Conservation (phyloP, 2,329 filamentous ascomycete genomes). For the Zasmidium cellare region DNA sequence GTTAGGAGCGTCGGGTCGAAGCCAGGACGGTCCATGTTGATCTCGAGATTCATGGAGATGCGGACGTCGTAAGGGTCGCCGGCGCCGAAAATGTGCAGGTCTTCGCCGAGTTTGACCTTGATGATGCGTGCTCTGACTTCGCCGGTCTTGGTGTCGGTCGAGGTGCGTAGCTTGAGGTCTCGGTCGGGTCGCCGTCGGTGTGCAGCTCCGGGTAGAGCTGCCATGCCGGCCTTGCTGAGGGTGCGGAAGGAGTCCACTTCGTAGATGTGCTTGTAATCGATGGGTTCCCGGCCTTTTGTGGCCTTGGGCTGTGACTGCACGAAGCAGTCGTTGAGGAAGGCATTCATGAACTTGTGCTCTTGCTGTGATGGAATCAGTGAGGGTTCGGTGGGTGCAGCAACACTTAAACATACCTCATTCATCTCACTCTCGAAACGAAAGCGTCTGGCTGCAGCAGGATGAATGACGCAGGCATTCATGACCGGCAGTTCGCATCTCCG, state of each 20-base stretch:
- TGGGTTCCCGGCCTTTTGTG: conserved; percentile 53
- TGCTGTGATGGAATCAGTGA: conserved; percentile 55
- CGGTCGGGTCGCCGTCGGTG: conserved; percentile 44
- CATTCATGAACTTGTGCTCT: conserved; percentile 82
- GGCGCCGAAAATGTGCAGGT: conserved; percentile 85
- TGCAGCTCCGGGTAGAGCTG: conserved; percentile 56
- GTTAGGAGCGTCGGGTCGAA: conserved; percentile 61
- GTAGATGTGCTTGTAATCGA: conserved; percentile 78
- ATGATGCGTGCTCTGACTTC: conserved; percentile 76
- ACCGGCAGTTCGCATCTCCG: conserved; percentile 68
- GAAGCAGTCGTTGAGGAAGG: conserved; percentile 74
- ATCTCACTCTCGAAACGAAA: conserved; percentile 81
- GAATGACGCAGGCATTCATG: conserved; percentile 69
- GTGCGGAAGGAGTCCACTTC: conserved; percentile 85
- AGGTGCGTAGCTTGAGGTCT: conserved; percentile 63
- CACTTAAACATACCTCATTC: conserved; percentile 67
- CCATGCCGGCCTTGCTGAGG: conserved; percentile 61
- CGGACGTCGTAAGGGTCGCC: conserved; percentile 80
- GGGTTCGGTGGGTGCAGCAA: too few relatives aligned
- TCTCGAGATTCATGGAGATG: conserved; percentile 92
- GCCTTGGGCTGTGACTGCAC: neutral
- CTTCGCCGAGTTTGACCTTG: conserved; percentile 76
- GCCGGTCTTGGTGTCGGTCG: conserved; percentile 66
- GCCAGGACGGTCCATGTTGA: conserved; percentile 56
- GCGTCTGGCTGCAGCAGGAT: conserved; percentile 52